Percentiles rank a stretch among this genome's conserved stretches.
These are phyloP conservation scores for Wickerhamiella pararugosa DNA, from an alignment of 1,139 yeast species.

Conservation along the genomic window DNA sequence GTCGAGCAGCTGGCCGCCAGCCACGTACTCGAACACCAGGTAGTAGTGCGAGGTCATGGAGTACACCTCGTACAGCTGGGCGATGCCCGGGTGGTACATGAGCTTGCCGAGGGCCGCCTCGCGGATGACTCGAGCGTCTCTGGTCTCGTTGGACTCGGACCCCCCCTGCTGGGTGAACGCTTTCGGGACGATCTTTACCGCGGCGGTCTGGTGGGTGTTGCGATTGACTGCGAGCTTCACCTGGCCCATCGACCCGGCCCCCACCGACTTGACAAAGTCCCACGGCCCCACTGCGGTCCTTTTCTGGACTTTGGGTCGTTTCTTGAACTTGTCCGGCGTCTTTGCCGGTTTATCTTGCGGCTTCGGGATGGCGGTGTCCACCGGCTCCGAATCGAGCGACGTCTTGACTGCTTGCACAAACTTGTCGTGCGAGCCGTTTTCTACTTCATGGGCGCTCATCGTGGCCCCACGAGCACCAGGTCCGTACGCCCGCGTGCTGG, in stretches of 20 bases:
- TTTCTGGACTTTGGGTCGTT: constrained; percentile 21
- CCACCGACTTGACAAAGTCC: constrained; percentile 90
- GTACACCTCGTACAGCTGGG: constrained; percentile 83
- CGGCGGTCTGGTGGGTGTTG: constrained; percentile 70
- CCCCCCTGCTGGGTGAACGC: constrained; percentile 24
- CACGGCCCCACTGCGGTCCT: constrained; percentile 90
- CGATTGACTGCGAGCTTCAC: constrained; percentile 87
- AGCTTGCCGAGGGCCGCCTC: constrained; percentile 91
- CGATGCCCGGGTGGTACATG: constrained; percentile 81
- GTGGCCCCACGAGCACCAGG: constrained; percentile 4
- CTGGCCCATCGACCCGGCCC: constrained; percentile 99
- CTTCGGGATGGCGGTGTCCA: not conserved
- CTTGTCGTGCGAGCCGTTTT: not conserved
- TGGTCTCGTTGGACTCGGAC: constrained; percentile 71
- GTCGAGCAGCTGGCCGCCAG: constrained; percentile 96
- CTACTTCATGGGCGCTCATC: not conserved
- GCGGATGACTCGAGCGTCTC: constrained; percentile 83
- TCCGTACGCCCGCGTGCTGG: constrained; percentile 8
- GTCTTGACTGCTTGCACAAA: not conserved
- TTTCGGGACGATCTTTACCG: constrained; percentile 36
- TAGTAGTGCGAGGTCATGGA: constrained; percentile 96
- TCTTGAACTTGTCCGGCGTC: constrained; percentile 5
- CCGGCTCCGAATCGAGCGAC: too few relatives aligned
- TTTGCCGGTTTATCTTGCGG: constrained; percentile 5
- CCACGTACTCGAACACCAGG: constrained; percentile 91